Evolutionary conservation across 2,329 filamentous ascomycete genomes (phyloP).

Genomic region (Clonostachys byssicola): DNA sequence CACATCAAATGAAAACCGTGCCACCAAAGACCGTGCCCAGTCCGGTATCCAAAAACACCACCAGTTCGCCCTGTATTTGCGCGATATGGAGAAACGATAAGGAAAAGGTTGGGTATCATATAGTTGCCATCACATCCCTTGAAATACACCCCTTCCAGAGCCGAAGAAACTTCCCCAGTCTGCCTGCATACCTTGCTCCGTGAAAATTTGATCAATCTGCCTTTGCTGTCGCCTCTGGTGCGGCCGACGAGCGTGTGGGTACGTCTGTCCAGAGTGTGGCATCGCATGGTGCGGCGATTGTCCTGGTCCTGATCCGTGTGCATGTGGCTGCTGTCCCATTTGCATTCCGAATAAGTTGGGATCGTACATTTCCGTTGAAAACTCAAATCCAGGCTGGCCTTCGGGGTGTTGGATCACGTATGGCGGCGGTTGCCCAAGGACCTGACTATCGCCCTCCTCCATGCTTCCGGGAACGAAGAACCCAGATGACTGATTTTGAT

Average conservation of each 20-base stretch:
- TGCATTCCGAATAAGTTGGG: constrained; percentile 36
- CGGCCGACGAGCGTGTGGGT: neutral
- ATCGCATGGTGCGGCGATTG: constrained; percentile 7
- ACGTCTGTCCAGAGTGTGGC: neutral
- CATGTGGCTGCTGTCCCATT: constrained; percentile 9
- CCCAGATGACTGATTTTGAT: constrained; percentile 27
- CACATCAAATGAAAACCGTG: too few species aligned
- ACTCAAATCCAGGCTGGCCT: constrained; percentile 32
- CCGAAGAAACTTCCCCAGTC: constrained; percentile 44
- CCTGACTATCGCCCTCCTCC: constrained; percentile 69
- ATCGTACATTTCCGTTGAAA: constrained; percentile 38
- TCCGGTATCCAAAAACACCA: too few species aligned
- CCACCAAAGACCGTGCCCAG: too few species aligned
- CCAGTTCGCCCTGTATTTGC: neutral
- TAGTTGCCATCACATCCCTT: constrained; percentile 31
- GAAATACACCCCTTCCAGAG: constrained; percentile 34
- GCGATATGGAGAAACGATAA: neutral
- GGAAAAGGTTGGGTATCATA: constrained; percentile 30
- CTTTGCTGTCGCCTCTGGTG: constrained; percentile 21
- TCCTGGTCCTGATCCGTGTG: constrained; percentile 16
- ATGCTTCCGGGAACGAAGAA: constrained; percentile 50
- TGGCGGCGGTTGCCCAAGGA: constrained; percentile 66
- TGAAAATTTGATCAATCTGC: constrained; percentile 46
- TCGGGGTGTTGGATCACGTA: constrained; percentile 58
- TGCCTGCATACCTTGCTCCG: constrained; percentile 36